phyloP scores from a whole-genome alignment of 2,329 filamentous ascomycete species.

The Decorospora gaudefroyi region DNA sequence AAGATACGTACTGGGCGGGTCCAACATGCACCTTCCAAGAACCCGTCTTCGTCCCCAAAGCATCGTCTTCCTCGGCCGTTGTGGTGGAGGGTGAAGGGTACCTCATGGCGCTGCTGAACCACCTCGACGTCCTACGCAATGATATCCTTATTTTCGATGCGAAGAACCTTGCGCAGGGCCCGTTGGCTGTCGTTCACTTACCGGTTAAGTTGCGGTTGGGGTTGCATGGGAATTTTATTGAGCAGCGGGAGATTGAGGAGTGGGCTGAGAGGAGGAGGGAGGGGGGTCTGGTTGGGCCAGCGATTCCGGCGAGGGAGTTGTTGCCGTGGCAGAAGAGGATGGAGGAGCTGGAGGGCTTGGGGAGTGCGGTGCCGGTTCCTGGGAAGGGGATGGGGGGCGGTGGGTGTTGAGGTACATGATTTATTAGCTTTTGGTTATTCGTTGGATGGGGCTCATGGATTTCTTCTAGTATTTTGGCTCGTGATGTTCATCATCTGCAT shows the following conservation, averaged over 20 bases:
- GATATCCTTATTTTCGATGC: constrained; percentile 53
- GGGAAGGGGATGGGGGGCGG: too few species aligned
- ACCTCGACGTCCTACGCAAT: constrained; percentile 49
- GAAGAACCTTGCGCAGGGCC: constrained; percentile 43
- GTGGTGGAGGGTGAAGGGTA: constrained; percentile 57
- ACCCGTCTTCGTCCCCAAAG: constrained; percentile 57
- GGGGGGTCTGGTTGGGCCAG: constrained; percentile 34
- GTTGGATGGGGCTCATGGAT: not conserved
- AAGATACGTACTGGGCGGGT: constrained; percentile 44
- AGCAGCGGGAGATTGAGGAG: constrained; percentile 36
- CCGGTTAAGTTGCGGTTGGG: constrained; percentile 45
- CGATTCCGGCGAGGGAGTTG: constrained; percentile 25
- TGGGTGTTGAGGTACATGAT: too few species aligned
- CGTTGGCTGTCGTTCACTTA: constrained; percentile 50
- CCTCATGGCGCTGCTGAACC: constrained; percentile 52
- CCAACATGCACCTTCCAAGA: constrained; percentile 57
- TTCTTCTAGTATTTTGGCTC: too few species aligned
- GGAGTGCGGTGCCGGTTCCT: constrained; percentile 6
- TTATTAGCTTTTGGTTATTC: too few species aligned
- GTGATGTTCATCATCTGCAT: too few species aligned
- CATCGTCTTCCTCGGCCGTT: constrained; percentile 32
- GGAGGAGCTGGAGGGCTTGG: constrained; percentile 21
- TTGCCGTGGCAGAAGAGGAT: constrained; percentile 41
- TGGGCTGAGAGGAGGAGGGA: constrained; percentile 38
- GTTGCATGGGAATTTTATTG: constrained; percentile 43